phyloP scores from a whole-genome alignment of 768 basidiomycete genomes.

The Kwoniella shandongensis region DNA sequence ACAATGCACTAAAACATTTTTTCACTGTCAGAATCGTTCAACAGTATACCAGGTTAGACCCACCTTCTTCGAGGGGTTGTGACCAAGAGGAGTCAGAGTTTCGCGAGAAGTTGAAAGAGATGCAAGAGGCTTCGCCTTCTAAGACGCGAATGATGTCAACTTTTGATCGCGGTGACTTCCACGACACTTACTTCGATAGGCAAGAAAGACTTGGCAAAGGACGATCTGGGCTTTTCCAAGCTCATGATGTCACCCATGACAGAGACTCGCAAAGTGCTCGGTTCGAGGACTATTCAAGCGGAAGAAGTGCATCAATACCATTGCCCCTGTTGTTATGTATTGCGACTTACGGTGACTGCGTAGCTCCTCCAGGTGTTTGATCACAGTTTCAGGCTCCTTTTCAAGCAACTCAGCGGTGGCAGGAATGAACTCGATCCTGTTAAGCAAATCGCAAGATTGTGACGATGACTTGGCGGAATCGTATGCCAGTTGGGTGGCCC shows the following conservation, averaged over 20 bases:
- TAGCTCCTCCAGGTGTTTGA: conserved; percentile 73
- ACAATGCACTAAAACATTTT: conserved; percentile 59
- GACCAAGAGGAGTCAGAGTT: conserved; percentile 73
- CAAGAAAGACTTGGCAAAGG: conserved; percentile 72
- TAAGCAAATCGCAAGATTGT: conserved; percentile 66
- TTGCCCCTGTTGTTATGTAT: no score
- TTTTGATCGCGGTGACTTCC: neutral
- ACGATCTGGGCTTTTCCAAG: conserved; percentile 68
- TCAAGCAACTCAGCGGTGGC: conserved; percentile 69
- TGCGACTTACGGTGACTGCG: conserved; percentile 63
- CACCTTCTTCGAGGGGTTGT: conserved; percentile 70
- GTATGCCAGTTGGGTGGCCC: conserved; percentile 68
- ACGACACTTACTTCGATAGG: conserved; percentile 60
- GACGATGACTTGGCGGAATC: conserved; percentile 67
- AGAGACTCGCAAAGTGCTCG: conserved; percentile 79
- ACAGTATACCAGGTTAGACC: conserved; percentile 11
- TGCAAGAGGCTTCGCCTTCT: conserved; percentile 57
- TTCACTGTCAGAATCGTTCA: conserved; percentile 1
- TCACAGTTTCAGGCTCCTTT: conserved; percentile 68
- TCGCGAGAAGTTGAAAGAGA: conserved; percentile 68
- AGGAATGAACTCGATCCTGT: conserved; percentile 77
- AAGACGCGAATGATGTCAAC: conserved; percentile 1
- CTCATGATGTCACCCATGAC: conserved; percentile 81
- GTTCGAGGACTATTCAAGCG: conserved; percentile 76
- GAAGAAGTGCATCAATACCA: no score